Evolutionary conservation across 2,329 filamentous ascomycete genomes (phyloP), one percentile per base, ranked within the genome.

Genomic region (Lachnellula suecica): DNA sequence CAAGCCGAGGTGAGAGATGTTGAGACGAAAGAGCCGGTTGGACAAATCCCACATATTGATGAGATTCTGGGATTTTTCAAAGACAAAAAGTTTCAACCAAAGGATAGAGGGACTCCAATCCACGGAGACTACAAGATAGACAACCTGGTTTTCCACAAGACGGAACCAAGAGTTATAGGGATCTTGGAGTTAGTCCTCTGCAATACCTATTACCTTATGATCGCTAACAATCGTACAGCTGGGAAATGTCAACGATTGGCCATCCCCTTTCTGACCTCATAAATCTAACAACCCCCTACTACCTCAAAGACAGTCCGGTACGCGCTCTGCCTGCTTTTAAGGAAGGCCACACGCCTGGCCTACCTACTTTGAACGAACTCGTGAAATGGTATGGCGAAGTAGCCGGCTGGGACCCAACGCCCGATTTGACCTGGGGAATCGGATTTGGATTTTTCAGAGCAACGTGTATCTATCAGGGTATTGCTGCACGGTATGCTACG

Each of bases 221-320:
- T n/a, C 4, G 29, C 11, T 35, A 4, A 40, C n/a, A 43, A 25
- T 11, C 55, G 23, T 31, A 31, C 19, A 83, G 81, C 73, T 97
- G 93, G 93, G 94, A 97, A 75, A 96, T 99, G 91, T 91, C 91
- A 31, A 97, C 94, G 0, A 86, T 97, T 49, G 94, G 94, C n/a
- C 93, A 99, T 70, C 94, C 94, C 1, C 81, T 97, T 20, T 93
- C 89, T 5, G 94, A 99, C 68, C 76, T 97, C 37, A 85, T 86
- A 70, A 97, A 97, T 71, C 77, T 97, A 17, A 70, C 85, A 23
- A 75, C 74, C 7, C 79, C 79, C 8, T 81, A 74, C 61, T 59
- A 56, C 51, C 51, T 63, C 15, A 57, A 57, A 29, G 35, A 58
- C 38, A 61, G 58, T 25, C 54, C 48, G 60, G 67, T 56, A 62